A percentile compares a stretch with the other conserved stretches of the same genome.
Conservation (phyloP, 108 stramenopile species). For the Seminavis robusta region DNA sequence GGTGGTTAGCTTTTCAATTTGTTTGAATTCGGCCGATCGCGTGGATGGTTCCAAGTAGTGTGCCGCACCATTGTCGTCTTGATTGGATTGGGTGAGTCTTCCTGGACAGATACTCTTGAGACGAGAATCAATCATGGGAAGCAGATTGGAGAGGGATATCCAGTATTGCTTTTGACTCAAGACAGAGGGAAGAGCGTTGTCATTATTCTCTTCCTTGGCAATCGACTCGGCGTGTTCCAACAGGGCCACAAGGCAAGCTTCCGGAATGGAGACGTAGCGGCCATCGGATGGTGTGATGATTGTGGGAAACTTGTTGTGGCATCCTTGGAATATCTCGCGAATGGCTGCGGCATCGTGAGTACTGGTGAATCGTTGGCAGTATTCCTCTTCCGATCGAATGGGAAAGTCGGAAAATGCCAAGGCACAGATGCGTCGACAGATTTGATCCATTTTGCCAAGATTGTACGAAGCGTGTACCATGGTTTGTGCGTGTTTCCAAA, state of each 20-base stretch:
- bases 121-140: constrained; percentile 19
- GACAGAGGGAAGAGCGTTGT: not conserved
- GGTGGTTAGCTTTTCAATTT: constrained; percentile 21
- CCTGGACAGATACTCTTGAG: constrained; percentile 7
- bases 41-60: constrained; percentile 15
- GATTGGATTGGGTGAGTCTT: not conserved
- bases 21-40: constrained; percentile 23
- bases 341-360: not conserved
- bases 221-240: constrained; percentile 1
- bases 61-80: constrained; percentile 19
- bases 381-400: constrained; percentile 27
- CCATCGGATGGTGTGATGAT: not conserved
- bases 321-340: not conserved
- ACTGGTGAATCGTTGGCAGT: constrained; percentile 6
- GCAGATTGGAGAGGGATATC: constrained; percentile 14
- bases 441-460: constrained; percentile 16
- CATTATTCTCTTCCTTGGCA: not conserved
- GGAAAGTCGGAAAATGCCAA: constrained; percentile 19
- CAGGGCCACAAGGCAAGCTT: constrained; percentile 28
- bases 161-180: constrained; percentile 9
- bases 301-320: not conserved
- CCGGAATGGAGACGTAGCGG: constrained; percentile 17
- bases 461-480: constrained; percentile 17
- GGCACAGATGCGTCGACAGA: constrained; percentile 7
- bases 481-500: constrained; percentile 23